Evolutionary conservation across 2,329 filamentous ascomycete species (phyloP).

Genomic region (Whalleya microplaca): DNA sequence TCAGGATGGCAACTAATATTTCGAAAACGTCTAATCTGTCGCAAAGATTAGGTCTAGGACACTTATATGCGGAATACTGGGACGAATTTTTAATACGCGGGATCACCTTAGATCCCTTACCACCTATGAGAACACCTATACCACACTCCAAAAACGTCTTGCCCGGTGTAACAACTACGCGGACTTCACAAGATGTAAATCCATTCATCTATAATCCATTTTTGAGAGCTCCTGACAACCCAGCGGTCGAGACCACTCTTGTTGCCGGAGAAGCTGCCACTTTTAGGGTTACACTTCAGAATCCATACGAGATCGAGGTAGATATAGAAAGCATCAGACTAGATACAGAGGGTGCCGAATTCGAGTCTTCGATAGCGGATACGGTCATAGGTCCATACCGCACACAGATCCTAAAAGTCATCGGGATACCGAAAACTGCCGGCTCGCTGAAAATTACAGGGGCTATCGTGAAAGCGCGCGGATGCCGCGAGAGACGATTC

Average conservation of each 20-base stretch:
- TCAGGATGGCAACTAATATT: slow-evolving; percentile 82
- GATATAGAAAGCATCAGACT: slow-evolving; percentile 83
- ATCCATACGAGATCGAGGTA: slow-evolving; percentile 90
- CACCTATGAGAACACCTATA: slow-evolving; percentile 64
- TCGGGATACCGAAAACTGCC: slow-evolving; percentile 66
- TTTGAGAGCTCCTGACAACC: slow-evolving; percentile 66
- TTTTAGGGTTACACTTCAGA: slow-evolving; percentile 86
- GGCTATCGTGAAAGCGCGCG: slow-evolving; percentile 76
- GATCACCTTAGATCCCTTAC: slow-evolving; percentile 68
- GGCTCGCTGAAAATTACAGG: slow-evolving; percentile 77
- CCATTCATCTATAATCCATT: slow-evolving; percentile 98
- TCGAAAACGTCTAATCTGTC: slow-evolving; percentile 81
- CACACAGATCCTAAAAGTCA: slow-evolving; percentile 76
- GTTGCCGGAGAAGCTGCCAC: slow-evolving; percentile 78
- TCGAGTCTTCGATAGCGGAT: slow-evolving; percentile 67
- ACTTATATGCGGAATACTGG: slow-evolving; percentile 87
- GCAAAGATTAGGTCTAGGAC: slow-evolving; percentile 70
- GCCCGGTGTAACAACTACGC: slow-evolving; percentile 52
- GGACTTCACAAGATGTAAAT: slow-evolving; percentile 66
- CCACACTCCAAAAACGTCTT: slow-evolving; percentile 64
- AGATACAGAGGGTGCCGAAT: slow-evolving; percentile 72
- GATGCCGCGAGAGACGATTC: slow-evolving; percentile 82
- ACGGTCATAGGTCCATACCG: slow-evolving; percentile 79
- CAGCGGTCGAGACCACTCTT: slow-evolving; percentile 67
- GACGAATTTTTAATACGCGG: slow-evolving; percentile 90